Conservation (phyloP, 257 asterid species). For the Gentiana dahurica region DNA sequence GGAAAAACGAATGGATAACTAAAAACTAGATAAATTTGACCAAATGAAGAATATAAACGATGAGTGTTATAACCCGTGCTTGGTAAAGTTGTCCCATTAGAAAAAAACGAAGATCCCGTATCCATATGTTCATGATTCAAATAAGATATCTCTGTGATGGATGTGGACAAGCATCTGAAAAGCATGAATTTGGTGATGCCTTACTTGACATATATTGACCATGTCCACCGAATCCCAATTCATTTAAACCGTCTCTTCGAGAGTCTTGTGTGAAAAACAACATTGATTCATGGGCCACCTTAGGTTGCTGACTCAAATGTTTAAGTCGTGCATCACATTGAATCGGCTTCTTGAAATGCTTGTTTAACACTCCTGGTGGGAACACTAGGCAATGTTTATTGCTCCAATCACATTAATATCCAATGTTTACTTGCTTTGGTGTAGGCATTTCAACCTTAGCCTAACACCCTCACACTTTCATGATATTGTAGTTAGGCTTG, state of each 20-base stretch:
- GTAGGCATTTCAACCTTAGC: too few species aligned
- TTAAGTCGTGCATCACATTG: conserved; percentile 57
- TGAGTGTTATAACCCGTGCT: conserved; percentile 41
- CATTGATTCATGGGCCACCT: conserved; percentile 36
- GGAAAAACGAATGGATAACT: background rate
- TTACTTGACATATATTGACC: conserved; percentile 21
- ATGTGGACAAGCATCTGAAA: conserved; percentile 37
- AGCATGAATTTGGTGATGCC: conserved; percentile 31
- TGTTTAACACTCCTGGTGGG: conserved; percentile 55
- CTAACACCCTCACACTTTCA: too few species aligned
- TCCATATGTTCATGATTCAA: conserved; percentile 24
- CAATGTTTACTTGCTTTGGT: background rate
- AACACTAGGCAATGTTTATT: conserved; percentile 63
- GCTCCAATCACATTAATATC: conserved; percentile 15
- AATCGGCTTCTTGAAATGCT: conserved; percentile 72
- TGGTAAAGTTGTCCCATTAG: conserved; percentile 44
- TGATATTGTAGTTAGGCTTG: too few species aligned
- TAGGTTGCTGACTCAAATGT: conserved; percentile 53
- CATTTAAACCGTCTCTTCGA: conserved; percentile 35
- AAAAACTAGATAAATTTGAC: background rate
- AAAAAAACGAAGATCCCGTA: conserved; percentile 17
- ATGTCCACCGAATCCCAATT: conserved; percentile 14
- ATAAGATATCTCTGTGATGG: conserved; percentile 31
- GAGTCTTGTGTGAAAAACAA: conserved; percentile 44
- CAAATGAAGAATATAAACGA: background rate